These are phyloP conservation scores for Cytospora piceae DNA, from an alignment of 2,329 filamentous ascomycete species.

Conservation along the genomic window DNA sequence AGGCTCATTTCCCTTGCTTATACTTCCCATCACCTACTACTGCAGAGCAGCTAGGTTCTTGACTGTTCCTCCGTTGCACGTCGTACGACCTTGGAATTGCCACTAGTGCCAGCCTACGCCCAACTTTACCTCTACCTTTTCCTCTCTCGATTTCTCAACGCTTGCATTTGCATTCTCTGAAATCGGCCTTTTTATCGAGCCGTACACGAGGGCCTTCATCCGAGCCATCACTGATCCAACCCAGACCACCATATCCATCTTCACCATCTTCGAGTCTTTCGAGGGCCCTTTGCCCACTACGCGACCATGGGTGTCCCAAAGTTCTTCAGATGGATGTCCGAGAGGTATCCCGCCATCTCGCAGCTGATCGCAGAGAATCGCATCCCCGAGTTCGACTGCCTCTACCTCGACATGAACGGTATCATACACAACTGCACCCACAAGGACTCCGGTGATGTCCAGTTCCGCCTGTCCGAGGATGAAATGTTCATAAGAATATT, in stretches of 20 bases:
- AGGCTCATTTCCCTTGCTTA: constrained; percentile 10
- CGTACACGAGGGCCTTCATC: constrained; percentile 10
- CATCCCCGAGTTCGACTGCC: constrained; percentile 97
- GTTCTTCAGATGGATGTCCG: constrained; percentile 98
- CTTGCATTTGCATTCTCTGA: constrained; percentile 25
- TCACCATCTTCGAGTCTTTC: neutral
- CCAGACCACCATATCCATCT: neutral
- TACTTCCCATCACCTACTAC: neutral
- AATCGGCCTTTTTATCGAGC: constrained; percentile 29
- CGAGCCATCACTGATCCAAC: constrained; percentile 4
- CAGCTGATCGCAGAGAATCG: constrained; percentile 98
- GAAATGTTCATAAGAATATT: constrained; percentile 99
- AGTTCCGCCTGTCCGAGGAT: constrained; percentile 92
- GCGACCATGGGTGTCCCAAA: constrained; percentile 65
- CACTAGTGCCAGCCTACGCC: constrained; percentile 18
- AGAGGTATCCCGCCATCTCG: constrained; percentile 97
- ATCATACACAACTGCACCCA: constrained; percentile 99
- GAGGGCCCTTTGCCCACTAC: constrained; percentile 30
- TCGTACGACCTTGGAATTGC: constrained; percentile 20
- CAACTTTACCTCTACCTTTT: neutral
- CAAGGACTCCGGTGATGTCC: constrained; percentile 89
- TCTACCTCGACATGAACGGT: constrained; percentile 98
- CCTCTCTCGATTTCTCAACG: constrained; percentile 6
- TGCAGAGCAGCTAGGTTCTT: neutral
- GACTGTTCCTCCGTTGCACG: constrained; percentile 5